These are phyloP conservation scores for Candida vaughaniae DNA, from an alignment of 805 yeast species.

Conservation along the genomic window DNA sequence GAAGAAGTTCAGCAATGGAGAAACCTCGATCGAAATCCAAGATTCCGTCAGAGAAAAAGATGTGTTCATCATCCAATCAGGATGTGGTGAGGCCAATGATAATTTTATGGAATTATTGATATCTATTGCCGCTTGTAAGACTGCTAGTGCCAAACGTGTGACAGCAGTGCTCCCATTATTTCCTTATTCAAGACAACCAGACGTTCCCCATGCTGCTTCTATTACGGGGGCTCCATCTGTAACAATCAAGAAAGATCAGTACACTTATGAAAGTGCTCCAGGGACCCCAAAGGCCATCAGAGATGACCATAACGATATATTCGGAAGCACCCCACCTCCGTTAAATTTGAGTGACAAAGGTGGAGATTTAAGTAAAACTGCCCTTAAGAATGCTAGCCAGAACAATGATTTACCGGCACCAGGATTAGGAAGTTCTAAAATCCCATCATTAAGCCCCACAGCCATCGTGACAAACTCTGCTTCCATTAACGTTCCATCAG, in stretches of 20 bases:
- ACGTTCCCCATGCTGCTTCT: slow-evolving; percentile 69
- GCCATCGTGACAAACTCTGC: slow-evolving; percentile 33
- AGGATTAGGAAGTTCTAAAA: slow-evolving; percentile 2
- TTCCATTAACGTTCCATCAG: slow-evolving; percentile 31
- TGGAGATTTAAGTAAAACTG: slow-evolving; percentile 3
- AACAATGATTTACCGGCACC: not conserved
- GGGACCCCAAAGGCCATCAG: slow-evolving; percentile 47
- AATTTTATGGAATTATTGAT: slow-evolving; percentile 79
- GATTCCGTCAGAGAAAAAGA: slow-evolving; percentile 96
- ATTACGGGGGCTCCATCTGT: slow-evolving; percentile 68
- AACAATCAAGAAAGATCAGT: slow-evolving; percentile 32
- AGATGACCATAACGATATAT: slow-evolving; percentile 15
- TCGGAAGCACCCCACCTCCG: slow-evolving; percentile 14
- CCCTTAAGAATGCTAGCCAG: slow-evolving; percentile 4
- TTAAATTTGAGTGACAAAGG: not conserved
- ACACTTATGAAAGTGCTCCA: slow-evolving; percentile 53
- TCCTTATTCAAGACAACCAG: slow-evolving; percentile 96
- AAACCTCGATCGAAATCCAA: slow-evolving; percentile 79
- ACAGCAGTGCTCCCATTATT: slow-evolving; percentile 91
- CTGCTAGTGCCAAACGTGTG: slow-evolving; percentile 84
- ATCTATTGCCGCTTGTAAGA: slow-evolving; percentile 87
- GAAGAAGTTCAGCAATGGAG: slow-evolving; percentile 82
- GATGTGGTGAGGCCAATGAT: slow-evolving; percentile 87
- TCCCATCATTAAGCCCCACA: slow-evolving; percentile 18
- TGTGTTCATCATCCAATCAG: slow-evolving; percentile 85